Percentiles rank a stretch among this genome's conserved stretches.
phyloP scores from a whole-genome alignment of 345 rosid species.

The Sonneratia caseolaris region DNA sequence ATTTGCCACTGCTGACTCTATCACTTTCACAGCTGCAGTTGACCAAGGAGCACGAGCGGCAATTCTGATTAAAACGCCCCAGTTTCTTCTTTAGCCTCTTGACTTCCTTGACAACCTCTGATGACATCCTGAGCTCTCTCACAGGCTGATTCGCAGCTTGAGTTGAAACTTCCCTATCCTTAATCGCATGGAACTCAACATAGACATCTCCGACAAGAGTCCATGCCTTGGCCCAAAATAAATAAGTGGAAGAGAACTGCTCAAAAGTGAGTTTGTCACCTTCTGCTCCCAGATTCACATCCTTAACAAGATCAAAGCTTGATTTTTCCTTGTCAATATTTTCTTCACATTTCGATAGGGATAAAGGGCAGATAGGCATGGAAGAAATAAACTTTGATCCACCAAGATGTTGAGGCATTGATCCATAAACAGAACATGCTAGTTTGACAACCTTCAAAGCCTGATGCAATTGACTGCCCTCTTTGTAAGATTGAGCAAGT shows the following conservation, averaged over 20 bases:
- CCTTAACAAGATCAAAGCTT: conserved; percentile 21
- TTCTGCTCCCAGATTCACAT: conserved; percentile 25
- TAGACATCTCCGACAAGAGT: conserved; percentile 79
- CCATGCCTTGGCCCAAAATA: conserved; percentile 96
- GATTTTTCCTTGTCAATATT: conserved; percentile 18
- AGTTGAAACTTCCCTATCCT: conserved; percentile 40
- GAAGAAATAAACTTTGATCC: conserved; percentile 64
- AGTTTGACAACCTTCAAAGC: conserved; percentile 71
- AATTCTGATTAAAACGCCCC: conserved; percentile 44
- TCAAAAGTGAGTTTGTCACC: conserved; percentile 28
- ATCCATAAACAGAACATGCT: conserved; percentile 79
- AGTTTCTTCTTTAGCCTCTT: conserved; percentile 75
- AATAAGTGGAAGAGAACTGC: conserved; percentile 48
- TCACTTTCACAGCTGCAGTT: conserved; percentile 92
- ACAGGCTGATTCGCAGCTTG: conserved; percentile 30
- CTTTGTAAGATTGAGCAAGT: conserved; percentile 76
- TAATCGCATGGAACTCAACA: conserved; percentile 57
- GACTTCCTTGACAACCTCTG: conserved; percentile 82
- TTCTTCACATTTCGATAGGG: conserved; percentile 18
- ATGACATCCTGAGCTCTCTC: conserved; percentile 56
- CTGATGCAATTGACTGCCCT: conserved; percentile 71
- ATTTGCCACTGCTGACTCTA: conserved; percentile 87
- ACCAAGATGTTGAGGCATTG: conserved; percentile 80
- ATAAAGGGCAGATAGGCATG: conserved; percentile 30
- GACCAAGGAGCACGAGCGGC: conserved; percentile 73